phyloP scores from a whole-genome alignment of 2,329 filamentous ascomycete genomes.

The Aspergillus cejpii region DNA sequence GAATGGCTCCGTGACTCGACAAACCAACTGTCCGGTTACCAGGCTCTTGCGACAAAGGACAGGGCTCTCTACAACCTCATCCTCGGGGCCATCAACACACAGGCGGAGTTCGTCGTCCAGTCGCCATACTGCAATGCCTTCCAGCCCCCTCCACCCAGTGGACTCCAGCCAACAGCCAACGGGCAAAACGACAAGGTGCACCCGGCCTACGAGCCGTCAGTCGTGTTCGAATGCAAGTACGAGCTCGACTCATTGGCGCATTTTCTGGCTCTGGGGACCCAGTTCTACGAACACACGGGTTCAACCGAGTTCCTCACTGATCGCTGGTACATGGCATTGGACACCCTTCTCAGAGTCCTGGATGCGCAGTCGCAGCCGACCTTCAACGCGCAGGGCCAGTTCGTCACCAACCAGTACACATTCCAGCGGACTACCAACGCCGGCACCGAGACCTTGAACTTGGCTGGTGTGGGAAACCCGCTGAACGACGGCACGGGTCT shows the following conservation, averaged over 20 bases:
- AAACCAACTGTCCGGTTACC: slow-evolving; percentile 89
- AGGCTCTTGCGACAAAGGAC: slow-evolving; percentile 74
- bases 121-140: slow-evolving; percentile 98
- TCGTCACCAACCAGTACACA: slow-evolving; percentile 69
- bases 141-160: slow-evolving; percentile 81
- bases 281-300: slow-evolving; percentile 73
- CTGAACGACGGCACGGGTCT: slow-evolving; percentile 77
- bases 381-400: slow-evolving; percentile 64
- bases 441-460: slow-evolving; percentile 82
- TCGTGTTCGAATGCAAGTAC: slow-evolving; percentile 98
- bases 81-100: slow-evolving; percentile 89
- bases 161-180: slow-evolving; percentile 64
- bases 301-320: slow-evolving; percentile 70
- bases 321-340: slow-evolving; percentile 71
- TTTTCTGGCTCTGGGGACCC: slow-evolving; percentile 77
- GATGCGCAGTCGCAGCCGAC: slow-evolving; percentile 73
- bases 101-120: slow-evolving; percentile 88
- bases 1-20: slow-evolving; percentile 90
- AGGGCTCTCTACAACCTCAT: slow-evolving; percentile 71
- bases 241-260: slow-evolving; percentile 92
- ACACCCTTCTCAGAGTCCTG: slow-evolving; percentile 66
- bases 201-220: slow-evolving; percentile 72
- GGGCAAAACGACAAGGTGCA: slow-evolving; percentile 80
- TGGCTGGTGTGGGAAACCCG: slow-evolving; percentile 84
- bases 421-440: slow-evolving; percentile 74